Evolutionary conservation across 768 basidiomycete species (phyloP), one percentile per base, ranked within the genome.

Genomic region (Naganishia kalamii): DNA sequence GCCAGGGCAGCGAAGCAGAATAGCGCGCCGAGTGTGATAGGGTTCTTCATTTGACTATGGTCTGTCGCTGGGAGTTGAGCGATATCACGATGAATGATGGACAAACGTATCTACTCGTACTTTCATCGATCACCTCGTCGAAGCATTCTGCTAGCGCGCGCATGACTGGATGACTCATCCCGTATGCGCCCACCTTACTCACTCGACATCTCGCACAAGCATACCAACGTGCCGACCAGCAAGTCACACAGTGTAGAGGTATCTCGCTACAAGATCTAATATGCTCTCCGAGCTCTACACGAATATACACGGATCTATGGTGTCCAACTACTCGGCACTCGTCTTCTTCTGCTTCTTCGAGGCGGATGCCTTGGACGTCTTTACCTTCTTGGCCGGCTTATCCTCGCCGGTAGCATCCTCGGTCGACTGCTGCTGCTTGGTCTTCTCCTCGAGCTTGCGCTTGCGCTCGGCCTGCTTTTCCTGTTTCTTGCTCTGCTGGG

Each of bases 401-500:
- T 15, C 60, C 47, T 44, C 60, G n/a, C 19, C 43, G 32, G 60
- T 19, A 7, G 49, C 27, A 25, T 46, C 60, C 17, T n/a, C 60
- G 1, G 41, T 30, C 23, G 54, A 23, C 54, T 57, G 37, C 19
- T 21, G 33, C 37, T 37, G 33, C 23, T 57, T 33, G 5, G 54
- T 57, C 37, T 57, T 57, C 21, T 37, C 67, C 40, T 65, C 60
- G 29, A 65, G 51, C 52, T 70, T 72, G 13, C 51, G 65, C 63
- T 67, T 67, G 62, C 68, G 65, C 35, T 63, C 67, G 19, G 46
- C 63, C 21, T 54, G 66, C 60, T 69, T 69, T 63, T 71, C 62
- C 40, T 68, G 65, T 46, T 68, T 71, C 62, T 70, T 63, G 11
- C 67, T 44, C n/a, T 37, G 60, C 60, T 67, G 61, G 19, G 48